Evolutionary conservation across 2,329 filamentous ascomycete genomes (phyloP).

Genomic region (Pseudopithomyces maydicus): DNA sequence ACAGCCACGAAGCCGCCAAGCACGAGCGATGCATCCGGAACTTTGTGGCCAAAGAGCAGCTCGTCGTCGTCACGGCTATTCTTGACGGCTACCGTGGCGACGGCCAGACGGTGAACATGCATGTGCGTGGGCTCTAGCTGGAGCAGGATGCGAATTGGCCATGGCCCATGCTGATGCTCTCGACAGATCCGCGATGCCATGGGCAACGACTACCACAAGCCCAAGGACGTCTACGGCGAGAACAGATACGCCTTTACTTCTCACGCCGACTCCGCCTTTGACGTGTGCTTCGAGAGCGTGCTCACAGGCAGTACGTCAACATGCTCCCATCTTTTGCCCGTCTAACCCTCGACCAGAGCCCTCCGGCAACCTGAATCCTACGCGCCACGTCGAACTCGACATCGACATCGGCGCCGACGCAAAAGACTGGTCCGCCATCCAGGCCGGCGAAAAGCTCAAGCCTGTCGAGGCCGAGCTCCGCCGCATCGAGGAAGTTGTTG

Average conservation of each 20-base stretch:
- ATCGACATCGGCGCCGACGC: constrained; percentile 96
- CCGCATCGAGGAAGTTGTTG: constrained; percentile 87
- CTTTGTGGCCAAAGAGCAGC: constrained; percentile 87
- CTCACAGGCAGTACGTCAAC: constrained; percentile 60
- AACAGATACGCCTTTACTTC: constrained; percentile 93
- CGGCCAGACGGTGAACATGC: constrained; percentile 91
- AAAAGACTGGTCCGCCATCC: constrained; percentile 96
- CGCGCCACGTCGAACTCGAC: constrained; percentile 84
- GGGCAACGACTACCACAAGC: constrained; percentile 92
- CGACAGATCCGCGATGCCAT: constrained; percentile 88
- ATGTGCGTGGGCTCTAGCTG: constrained; percentile 64
- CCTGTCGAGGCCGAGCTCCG: constrained; percentile 94
- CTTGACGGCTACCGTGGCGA: constrained; percentile 86
- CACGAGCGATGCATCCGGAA: constrained; percentile 93
- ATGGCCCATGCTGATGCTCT: neutral
- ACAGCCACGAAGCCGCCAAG: constrained; percentile 64
- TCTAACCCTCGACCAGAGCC: constrained; percentile 25
- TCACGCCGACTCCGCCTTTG: constrained; percentile 87
- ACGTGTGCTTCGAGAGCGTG: constrained; percentile 94
- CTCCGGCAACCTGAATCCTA: constrained; percentile 53
- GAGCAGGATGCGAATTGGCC: neutral
- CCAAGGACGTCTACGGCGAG: constrained; percentile 90
- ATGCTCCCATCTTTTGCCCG: neutral
- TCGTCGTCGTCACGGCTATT: constrained; percentile 93
- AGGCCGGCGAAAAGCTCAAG: constrained; percentile 96